phyloP scores from a whole-genome alignment of 2,329 filamentous ascomycete genomes.

The Hypoxylon sp. region DNA sequence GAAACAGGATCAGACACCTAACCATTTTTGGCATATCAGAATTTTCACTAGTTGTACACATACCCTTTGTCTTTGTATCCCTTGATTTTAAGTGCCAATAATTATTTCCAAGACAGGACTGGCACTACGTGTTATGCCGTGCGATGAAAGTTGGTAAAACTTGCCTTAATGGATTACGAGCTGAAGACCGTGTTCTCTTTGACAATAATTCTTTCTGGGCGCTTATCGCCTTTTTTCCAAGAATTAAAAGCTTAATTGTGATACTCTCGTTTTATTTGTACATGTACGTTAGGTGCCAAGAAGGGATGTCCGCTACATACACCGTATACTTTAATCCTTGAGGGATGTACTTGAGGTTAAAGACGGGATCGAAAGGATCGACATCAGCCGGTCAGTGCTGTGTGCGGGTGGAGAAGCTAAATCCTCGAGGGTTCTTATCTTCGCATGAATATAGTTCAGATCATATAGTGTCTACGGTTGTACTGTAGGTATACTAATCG shows the following conservation, averaged over 20 bases:
- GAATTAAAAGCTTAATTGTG: constrained; percentile 6
- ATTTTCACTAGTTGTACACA: constrained; percentile 3
- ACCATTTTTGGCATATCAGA: constrained; percentile 18
- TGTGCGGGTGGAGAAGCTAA: constrained; percentile 2
- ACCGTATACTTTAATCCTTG: neutral
- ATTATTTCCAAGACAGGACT: constrained; percentile 32
- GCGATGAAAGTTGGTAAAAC: constrained; percentile 10
- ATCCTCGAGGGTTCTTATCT: constrained; percentile 16
- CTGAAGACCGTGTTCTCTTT: constrained; percentile 3
- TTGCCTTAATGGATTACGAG: constrained; percentile 4
- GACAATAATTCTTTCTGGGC: constrained; percentile 8
- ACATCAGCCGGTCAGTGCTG: constrained; percentile 20
- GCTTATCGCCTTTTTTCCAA: constrained; percentile 1
- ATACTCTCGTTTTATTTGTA: constrained; percentile 22
- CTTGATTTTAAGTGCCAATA: constrained; percentile 16
- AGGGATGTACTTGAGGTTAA: neutral
- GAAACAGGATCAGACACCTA: constrained; percentile 15
- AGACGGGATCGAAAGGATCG: constrained; percentile 28
- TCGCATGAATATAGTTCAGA: constrained; percentile 7
- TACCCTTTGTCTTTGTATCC: constrained; percentile 15
- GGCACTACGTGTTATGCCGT: constrained; percentile 15
- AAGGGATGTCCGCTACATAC: constrained; percentile 2
- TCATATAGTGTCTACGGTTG: constrained; percentile 3
- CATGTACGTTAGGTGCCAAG: constrained; percentile 4
- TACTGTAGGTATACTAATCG: constrained; percentile 17